These are phyloP conservation scores for Karstenula rhodostoma DNA, from an alignment of 2,329 filamentous ascomycete genomes.

Conservation along the genomic window DNA sequence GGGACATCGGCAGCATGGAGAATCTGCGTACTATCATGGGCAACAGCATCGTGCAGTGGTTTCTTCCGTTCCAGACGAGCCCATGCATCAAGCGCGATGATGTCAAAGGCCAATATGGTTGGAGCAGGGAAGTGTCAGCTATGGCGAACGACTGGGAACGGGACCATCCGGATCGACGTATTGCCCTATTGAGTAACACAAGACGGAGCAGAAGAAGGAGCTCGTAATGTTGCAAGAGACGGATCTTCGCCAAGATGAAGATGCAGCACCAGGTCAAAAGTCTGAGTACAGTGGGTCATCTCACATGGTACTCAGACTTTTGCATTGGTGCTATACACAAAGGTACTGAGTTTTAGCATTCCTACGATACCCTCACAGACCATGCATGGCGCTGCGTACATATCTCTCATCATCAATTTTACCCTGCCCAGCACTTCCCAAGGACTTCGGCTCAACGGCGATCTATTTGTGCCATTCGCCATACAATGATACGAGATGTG, in stretches of 20 bases:
- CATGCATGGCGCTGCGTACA: neutral
- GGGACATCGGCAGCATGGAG: conserved; percentile 73
- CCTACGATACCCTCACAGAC: conserved; percentile 1
- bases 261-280: no score
- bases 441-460: neutral
- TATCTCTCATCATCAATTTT: neutral
- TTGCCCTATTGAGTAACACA: conserved; percentile 10
- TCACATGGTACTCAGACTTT: no score
- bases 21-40: conserved; percentile 89
- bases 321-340: no score
- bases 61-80: conserved; percentile 77
- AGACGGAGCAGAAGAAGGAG: conserved; percentile 16
- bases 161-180: conserved; percentile 27
- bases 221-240: conserved; percentile 3
- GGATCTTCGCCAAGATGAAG: conserved; percentile 24
- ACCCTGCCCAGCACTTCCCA: neutral
- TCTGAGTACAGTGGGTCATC: no score
- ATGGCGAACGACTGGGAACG: conserved; percentile 39
- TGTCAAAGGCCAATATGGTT: conserved; percentile 71
- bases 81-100: conserved; percentile 76
- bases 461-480: neutral
- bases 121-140: conserved; percentile 66
- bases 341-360: neutral
- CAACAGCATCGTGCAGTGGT: conserved; percentile 73
- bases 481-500: neutral